phyloP scores from a whole-genome alignment of 768 basidiomycete genomes.

The Scleroderma bovista region DNA sequence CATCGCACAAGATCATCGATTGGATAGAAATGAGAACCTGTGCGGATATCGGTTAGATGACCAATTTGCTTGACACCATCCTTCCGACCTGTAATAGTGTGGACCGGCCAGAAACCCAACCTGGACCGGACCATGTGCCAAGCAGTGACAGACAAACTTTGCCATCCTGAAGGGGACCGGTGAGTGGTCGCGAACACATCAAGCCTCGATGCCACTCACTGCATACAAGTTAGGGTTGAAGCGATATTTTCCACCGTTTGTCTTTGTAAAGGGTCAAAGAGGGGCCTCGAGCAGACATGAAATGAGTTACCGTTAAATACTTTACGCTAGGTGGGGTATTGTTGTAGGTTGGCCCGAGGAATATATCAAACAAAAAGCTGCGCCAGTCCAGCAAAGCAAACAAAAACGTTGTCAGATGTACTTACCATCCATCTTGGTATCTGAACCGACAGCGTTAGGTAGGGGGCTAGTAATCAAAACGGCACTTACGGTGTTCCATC shows the following conservation, averaged over 20 bases:
- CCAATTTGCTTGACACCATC: not conserved
- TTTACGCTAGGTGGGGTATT: slow-evolving; percentile 75
- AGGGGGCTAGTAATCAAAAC: slow-evolving; percentile 1
- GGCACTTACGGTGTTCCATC: slow-evolving; percentile 83
- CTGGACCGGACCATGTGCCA: slow-evolving; percentile 91
- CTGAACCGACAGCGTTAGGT: slow-evolving; percentile 31
- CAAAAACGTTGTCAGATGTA: slow-evolving; percentile 4
- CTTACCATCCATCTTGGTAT: slow-evolving; percentile 88
- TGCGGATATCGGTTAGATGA: slow-evolving; percentile 1
- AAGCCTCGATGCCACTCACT: slow-evolving; percentile 35
- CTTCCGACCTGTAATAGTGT: slow-evolving; percentile 73
- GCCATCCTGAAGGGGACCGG: slow-evolving; percentile 56
- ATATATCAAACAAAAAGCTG: slow-evolving; percentile 84
- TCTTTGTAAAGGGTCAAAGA: slow-evolving; percentile 39
- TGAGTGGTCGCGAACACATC: not conserved
- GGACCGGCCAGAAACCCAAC: slow-evolving; percentile 87
- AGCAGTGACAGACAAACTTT: slow-evolving; percentile 92
- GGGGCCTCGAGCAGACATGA: not conserved
- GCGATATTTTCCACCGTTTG: slow-evolving; percentile 81
- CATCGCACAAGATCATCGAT: slow-evolving; percentile 93
- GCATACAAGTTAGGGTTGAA: slow-evolving; percentile 96
- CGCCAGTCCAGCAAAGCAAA: slow-evolving; percentile 6
- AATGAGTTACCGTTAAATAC: slow-evolving; percentile 47
- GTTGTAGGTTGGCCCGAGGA: slow-evolving; percentile 86
- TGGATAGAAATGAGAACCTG: slow-evolving; percentile 89